Conservation (phyloP, 2,329 filamentous ascomycete genomes). For the Stylonectria norvegica region DNA sequence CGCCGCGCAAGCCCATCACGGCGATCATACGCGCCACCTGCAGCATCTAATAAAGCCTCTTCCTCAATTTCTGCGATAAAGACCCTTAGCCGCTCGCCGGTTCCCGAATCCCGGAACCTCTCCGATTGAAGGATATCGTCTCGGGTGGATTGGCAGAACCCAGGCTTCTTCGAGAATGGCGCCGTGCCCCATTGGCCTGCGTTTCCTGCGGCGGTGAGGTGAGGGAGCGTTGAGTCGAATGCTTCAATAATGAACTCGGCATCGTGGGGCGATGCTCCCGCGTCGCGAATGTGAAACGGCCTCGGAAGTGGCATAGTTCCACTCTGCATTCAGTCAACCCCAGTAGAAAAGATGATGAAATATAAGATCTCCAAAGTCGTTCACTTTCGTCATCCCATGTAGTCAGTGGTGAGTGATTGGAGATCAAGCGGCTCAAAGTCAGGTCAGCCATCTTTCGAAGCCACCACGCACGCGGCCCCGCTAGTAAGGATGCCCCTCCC, state of each 20-base stretch:
- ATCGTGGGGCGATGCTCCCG: conserved; percentile 20
- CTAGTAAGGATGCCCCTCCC: conserved; percentile 23
- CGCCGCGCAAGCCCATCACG: conserved; percentile 11
- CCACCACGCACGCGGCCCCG: conserved; percentile 10
- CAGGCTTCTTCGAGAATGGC: conserved; percentile 23
- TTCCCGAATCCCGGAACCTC: conserved; percentile 19
- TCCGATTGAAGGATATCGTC: conserved; percentile 23
- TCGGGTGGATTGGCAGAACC: conserved; percentile 18
- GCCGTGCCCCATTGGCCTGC: conserved; percentile 28
- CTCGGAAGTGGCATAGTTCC: conserved; percentile 13
- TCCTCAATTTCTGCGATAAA: conserved; percentile 28
- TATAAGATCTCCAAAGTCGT: background rate
- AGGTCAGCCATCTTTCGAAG: conserved; percentile 13
- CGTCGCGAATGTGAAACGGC: conserved; percentile 25
- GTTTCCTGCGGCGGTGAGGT: conserved; percentile 26
- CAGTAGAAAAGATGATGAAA: background rate
- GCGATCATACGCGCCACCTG: background rate
- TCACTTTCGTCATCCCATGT: conserved; percentile 13
- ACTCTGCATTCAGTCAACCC: conserved; percentile 3
- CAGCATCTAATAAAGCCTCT: conserved; percentile 1
- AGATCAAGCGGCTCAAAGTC: conserved; percentile 12
- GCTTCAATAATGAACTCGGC: conserved; percentile 29
- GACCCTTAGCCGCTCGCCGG: conserved; percentile 22
- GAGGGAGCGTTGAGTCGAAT: conserved; percentile 29
- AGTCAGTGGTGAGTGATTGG: conserved; percentile 6